These are phyloP conservation scores for Pichia inconspicua DNA, from an alignment of 1,139 yeast species.

Conservation along the genomic window DNA sequence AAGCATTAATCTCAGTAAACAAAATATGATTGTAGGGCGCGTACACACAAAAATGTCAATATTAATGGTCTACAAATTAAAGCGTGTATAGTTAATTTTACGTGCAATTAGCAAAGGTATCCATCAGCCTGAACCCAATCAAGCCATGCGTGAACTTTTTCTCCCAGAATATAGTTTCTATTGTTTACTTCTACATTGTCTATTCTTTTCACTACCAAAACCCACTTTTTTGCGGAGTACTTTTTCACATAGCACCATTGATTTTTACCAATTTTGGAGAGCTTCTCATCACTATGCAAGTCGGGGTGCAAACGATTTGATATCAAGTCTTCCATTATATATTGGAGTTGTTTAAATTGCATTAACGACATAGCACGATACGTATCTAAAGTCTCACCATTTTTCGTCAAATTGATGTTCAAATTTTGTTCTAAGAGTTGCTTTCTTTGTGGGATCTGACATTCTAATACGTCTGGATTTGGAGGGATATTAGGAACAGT, in stretches of 20 bases:
- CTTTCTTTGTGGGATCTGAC: constrained; percentile 8
- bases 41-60: neutral
- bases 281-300: constrained; percentile 15
- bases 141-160: constrained; percentile 6
- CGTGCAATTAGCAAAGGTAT: neutral
- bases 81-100: neutral
- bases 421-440: constrained; percentile 5
- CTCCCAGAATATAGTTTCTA: constrained; percentile 1
- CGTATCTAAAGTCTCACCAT: neutral
- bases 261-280: constrained; percentile 20
- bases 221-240: constrained; percentile 10
- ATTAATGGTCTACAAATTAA: too few relatives aligned
- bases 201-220: constrained; percentile 19
- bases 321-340: neutral
- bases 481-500: constrained; percentile 10
- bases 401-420: neutral
- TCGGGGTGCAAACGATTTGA: neutral
- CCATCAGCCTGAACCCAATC: constrained; percentile 7
- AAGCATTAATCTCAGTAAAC: neutral
- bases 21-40: neutral
- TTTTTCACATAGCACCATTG: constrained; percentile 23
- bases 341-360: constrained; percentile 10
- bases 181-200: neutral
- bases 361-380: constrained; percentile 4
- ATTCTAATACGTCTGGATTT: constrained; percentile 5